These are phyloP conservation scores for Bacidia rubella DNA, from an alignment of 495 filamentous ascomycete species.

Conservation along the genomic window DNA sequence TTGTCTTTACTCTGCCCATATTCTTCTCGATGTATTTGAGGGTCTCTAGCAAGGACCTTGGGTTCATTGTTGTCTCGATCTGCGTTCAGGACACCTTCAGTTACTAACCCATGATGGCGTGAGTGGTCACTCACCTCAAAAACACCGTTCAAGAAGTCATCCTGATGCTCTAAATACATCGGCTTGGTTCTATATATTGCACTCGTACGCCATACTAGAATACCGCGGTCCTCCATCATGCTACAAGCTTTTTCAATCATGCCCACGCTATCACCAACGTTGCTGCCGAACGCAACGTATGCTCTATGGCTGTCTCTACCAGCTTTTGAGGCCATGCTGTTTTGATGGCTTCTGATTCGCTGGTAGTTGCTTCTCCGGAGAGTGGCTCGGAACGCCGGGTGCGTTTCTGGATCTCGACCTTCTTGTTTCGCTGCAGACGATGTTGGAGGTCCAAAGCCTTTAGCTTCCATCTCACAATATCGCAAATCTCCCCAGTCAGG, in stretches of 20 bases:
- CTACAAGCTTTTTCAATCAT: conserved; percentile 73
- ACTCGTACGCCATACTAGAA: conserved; percentile 69
- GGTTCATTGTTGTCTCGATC: conserved; percentile 69
- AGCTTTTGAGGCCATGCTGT: background rate
- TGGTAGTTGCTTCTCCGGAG: background rate
- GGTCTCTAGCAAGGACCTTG: conserved; percentile 58
- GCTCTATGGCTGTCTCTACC: conserved; percentile 27
- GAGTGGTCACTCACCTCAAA: conserved; percentile 56
- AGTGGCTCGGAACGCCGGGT: background rate
- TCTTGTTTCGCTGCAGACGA: no score
- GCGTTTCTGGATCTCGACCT: background rate
- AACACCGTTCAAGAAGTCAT: conserved; percentile 79
- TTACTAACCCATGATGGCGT: background rate
- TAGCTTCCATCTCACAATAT: no score
- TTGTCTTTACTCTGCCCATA: conserved; percentile 66
- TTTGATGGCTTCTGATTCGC: background rate
- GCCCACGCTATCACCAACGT: conserved; percentile 71
- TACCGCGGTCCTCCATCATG: conserved; percentile 55
- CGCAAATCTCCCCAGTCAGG: no score
- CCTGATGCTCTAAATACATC: conserved; percentile 90
- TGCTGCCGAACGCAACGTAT: conserved; percentile 85
- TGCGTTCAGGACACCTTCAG: conserved; percentile 21
- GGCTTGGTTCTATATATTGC: conserved; percentile 86
- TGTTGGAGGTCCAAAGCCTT: no score
- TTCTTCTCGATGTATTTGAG: conserved; percentile 71